phyloP scores from a whole-genome alignment of 352 stramenopile genomes.

The Lagenidium sp. region DNA sequence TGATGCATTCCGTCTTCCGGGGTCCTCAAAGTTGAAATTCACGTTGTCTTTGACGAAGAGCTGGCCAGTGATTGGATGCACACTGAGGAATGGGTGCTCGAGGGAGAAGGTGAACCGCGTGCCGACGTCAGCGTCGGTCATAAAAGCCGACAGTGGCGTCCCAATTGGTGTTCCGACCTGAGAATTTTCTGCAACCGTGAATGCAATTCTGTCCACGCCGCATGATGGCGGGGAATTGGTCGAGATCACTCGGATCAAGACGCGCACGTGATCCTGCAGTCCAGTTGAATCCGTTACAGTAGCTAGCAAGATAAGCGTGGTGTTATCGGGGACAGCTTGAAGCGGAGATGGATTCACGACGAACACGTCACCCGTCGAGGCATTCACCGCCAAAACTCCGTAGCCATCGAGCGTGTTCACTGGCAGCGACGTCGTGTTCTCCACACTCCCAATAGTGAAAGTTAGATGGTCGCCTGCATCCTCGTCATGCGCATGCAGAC shows the following conservation, averaged over 20 bases:
- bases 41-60: constrained; percentile 5
- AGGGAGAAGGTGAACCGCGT: constrained; percentile 17
- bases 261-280: constrained; percentile 1
- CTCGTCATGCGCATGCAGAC: constrained; percentile 9
- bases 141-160: background rate
- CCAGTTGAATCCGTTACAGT: constrained; percentile 6
- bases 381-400: constrained; percentile 6
- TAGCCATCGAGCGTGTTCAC: constrained; percentile 1
- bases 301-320: constrained; percentile 2
- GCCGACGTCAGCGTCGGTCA: constrained; percentile 12
- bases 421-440: background rate
- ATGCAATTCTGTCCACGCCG: background rate
- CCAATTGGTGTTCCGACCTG: constrained; percentile 5
- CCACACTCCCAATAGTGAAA: constrained; percentile 2
- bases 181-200: constrained; percentile 13
- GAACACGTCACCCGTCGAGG: constrained; percentile 7
- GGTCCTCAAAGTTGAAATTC: constrained; percentile 20
- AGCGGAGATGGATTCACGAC: constrained; percentile 8
- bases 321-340: constrained; percentile 6
- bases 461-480: constrained; percentile 4
- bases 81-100: constrained; percentile 11
- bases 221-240: constrained; percentile 14
- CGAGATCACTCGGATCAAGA: constrained; percentile 6
- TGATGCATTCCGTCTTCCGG: background rate
- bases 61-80: constrained; percentile 9